phyloP scores from a whole-genome alignment of 208 protist genomes.

The Trypanosoma rangeli region DNA sequence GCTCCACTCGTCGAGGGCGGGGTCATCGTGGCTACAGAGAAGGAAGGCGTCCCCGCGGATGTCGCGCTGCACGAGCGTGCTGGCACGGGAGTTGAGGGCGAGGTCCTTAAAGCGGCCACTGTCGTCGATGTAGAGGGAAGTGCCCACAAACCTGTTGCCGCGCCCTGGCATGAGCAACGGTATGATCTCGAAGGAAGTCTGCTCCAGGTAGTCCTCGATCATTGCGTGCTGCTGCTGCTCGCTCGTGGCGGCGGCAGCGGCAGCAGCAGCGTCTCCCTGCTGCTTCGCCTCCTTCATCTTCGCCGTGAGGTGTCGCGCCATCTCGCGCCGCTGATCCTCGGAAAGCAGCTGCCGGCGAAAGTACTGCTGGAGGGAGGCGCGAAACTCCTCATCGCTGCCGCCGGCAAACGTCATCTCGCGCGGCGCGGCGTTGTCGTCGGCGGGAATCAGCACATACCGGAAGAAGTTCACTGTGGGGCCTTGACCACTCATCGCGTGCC shows the following conservation, averaged over 20 bases:
- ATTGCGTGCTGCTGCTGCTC: slow-evolving; percentile 54
- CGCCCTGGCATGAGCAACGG: slow-evolving; percentile 82
- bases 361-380: slow-evolving; percentile 52
- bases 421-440: slow-evolving; percentile 40
- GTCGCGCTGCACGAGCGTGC: slow-evolving; percentile 81
- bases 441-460: slow-evolving; percentile 76
- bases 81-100: slow-evolving; percentile 75
- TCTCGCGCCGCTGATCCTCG: slow-evolving; percentile 61
- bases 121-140: slow-evolving; percentile 90
- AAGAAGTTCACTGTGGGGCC: slow-evolving; percentile 32
- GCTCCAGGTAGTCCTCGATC: slow-evolving; percentile 71
- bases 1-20: slow-evolving; percentile 81
- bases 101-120: slow-evolving; percentile 88
- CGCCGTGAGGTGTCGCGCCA: slow-evolving; percentile 53
- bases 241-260: slow-evolving; percentile 14
- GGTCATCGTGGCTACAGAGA: slow-evolving; percentile 87
- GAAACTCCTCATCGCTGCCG: slow-evolving; percentile 66
- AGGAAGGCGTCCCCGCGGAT: slow-evolving; percentile 90
- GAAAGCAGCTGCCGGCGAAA: slow-evolving; percentile 75
- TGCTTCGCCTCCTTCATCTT: slow-evolving; percentile 40
- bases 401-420: slow-evolving; percentile 50
- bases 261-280: slow-evolving; percentile 7
- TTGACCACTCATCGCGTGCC: slow-evolving; percentile 8
- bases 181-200: slow-evolving; percentile 84
- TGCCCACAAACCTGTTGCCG: slow-evolving; percentile 72